These are phyloP conservation scores for Cucurbita ficifolia DNA, from an alignment of 306 rosid species.

Conservation along the genomic window DNA sequence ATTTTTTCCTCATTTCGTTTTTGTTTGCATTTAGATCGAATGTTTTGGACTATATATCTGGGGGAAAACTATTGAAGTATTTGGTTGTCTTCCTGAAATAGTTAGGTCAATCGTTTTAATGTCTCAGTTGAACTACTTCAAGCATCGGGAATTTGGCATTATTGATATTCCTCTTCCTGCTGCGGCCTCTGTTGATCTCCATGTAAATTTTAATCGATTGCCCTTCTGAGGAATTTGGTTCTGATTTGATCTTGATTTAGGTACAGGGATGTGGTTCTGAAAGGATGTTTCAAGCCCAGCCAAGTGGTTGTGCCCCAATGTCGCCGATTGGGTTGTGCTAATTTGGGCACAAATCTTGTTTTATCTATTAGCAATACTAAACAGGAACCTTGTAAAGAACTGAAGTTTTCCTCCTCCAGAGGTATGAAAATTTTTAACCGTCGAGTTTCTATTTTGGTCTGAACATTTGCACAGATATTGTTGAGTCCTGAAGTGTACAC, in stretches of 20 bases:
- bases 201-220: background rate
- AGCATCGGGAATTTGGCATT: background rate
- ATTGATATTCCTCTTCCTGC: background rate
- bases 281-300: slow-evolving; percentile 6
- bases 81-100: background rate
- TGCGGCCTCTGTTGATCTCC: background rate
- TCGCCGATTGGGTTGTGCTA: background rate
- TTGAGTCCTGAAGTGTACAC: background rate
- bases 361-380: background rate
- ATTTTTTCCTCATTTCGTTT: background rate
- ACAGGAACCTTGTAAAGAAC: background rate
- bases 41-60: background rate
- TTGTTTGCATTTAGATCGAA: background rate
- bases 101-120: background rate
- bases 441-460: background rate
- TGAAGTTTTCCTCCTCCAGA: background rate
- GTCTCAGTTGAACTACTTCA: background rate
- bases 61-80: background rate
- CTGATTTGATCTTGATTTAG: slow-evolving; percentile 7
- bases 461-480: background rate
- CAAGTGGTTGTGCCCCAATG: background rate
- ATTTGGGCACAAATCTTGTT: background rate
- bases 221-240: background rate
- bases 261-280: slow-evolving; percentile 9
- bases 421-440: slow-evolving; percentile 10